Base-by-base conservation (phyloP, 1,139 yeast genomes). In the Pneumocystis carinii region DNA sequence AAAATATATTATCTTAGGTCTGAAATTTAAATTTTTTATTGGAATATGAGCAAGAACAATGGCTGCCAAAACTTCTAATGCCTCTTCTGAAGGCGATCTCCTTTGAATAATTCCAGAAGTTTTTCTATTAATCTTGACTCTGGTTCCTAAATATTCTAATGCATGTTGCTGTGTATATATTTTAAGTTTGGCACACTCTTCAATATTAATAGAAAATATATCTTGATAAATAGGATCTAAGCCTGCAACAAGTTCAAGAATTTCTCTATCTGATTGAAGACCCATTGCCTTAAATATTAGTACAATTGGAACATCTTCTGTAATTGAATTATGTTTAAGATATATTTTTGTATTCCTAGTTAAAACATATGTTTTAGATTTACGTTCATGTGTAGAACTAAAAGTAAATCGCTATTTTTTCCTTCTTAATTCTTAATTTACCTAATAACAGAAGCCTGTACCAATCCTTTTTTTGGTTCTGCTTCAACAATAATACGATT, bases 401-500 rank as follows among this genome's bases (percentile, higher is more conserved):
- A 19, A 37, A 15, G 32, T 12, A 57, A 39, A 57, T 29, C 14
- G 14, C 14, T 17, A 10, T 27, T 57, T 27, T 39, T 48, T 24
- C 4, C 27, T 48, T 42, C 14, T 48, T 48, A 10, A 12, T 48
- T 48, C 14, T 36, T 19, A 24, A 37, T 37, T 39, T 37, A 57
- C 59, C 59, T 89, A 0, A 98, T 92, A 27, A 92, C 99, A 0
- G 96, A 88, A 0, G 98, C 97, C 74, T 92, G 98, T 19, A 90
- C 97, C 37, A 92, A 85, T 6, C 85, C 87, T 75, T 94, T 94
- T 74, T 90, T 89, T 68, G 88, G 96, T 73, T 92, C 98, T 0
- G 96, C 92, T 75, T 92, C 99, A 14, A 92, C 98, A 72, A 92
- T 90, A 71, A 92, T 94, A 81, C 99, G 88, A 76, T 92, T 92